phyloP scores from a whole-genome alignment of 805 yeast genomes.

The Nakazawaea molendinolei region DNA sequence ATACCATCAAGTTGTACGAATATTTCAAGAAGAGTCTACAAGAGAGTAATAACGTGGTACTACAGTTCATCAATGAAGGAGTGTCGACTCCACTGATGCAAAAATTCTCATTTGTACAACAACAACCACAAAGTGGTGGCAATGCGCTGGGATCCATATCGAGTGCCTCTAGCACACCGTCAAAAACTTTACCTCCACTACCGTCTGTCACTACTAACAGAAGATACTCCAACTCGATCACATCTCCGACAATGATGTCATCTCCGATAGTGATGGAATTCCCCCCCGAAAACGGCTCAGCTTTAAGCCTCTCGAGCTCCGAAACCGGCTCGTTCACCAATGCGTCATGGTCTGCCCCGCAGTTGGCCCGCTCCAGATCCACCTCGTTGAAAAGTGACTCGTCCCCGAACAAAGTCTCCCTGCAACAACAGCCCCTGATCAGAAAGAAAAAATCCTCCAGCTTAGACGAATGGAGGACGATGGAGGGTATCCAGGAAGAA shows the following conservation, averaged over 20 bases:
- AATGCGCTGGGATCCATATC: too few relatives aligned
- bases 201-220: constrained; percentile 26
- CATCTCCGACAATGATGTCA: too few relatives aligned
- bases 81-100: constrained; percentile 21
- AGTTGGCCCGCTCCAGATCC: too few relatives aligned
- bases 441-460: constrained; percentile 1
- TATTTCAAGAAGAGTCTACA: constrained; percentile 1
- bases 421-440: too few relatives aligned
- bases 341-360: too few relatives aligned
- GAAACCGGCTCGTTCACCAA: too few relatives aligned
- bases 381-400: too few relatives aligned
- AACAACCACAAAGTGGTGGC: background rate
- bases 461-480: background rate
- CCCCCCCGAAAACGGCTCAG: too few relatives aligned
- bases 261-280: too few relatives aligned
- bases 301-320: too few relatives aligned
- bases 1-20: constrained; percentile 25
- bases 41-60: constrained; percentile 10
- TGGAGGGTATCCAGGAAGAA: constrained; percentile 6
- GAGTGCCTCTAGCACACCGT: constrained; percentile 9
- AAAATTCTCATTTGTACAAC: background rate
- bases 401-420: too few relatives aligned
- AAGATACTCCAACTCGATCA: constrained; percentile 18
- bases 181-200: constrained; percentile 24
- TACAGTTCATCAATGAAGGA: constrained; percentile 19